Conservation (phyloP, 2,329 filamentous ascomycete species). For the Arthrobotrys musiformis region DNA sequence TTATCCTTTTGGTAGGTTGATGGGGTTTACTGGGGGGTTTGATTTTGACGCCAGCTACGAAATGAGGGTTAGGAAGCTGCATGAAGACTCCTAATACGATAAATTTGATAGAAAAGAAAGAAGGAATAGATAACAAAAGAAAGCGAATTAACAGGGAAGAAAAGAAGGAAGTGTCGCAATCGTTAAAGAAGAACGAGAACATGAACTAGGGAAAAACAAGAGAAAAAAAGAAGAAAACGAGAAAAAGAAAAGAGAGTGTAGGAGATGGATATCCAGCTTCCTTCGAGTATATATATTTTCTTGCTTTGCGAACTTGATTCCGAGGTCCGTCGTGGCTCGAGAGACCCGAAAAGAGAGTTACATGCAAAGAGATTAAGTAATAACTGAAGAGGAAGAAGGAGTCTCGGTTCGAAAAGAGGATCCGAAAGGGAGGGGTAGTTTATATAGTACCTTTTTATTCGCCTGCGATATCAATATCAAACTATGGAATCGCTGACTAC, state of each 20-base stretch:
- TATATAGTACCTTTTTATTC: conserved; percentile 52
- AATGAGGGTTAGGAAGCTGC: conserved; percentile 48
- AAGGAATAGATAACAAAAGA: conserved; percentile 19
- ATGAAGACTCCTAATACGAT: conserved; percentile 21
- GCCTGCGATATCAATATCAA: neutral
- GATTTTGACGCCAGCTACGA: conserved; percentile 25
- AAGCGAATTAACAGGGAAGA: conserved; percentile 1
- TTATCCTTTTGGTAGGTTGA: conserved; percentile 18
- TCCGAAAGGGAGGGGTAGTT: conserved; percentile 46
- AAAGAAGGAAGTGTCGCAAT: neutral
- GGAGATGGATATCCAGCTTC: conserved; percentile 35
- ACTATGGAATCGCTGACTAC: conserved; percentile 10
- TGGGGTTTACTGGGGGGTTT: neutral
- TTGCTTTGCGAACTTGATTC: conserved; percentile 17
- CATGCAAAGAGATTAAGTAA: neutral
- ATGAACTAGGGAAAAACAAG: neutral
- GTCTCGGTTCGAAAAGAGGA: conserved; percentile 45
- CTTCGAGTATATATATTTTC: neutral
- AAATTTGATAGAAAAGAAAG: neutral
- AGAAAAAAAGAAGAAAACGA: conserved; percentile 3
- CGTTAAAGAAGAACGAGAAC: neutral
- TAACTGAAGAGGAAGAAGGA: conserved; percentile 14
- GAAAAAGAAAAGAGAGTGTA: conserved; percentile 32
- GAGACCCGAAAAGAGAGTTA: conserved; percentile 12
- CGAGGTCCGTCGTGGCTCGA: conserved; percentile 42